Percentiles rank a stretch among this genome's conserved stretches.
Conservation (phyloP, 345 rosid species). For the Mallotus nudiflorus region DNA sequence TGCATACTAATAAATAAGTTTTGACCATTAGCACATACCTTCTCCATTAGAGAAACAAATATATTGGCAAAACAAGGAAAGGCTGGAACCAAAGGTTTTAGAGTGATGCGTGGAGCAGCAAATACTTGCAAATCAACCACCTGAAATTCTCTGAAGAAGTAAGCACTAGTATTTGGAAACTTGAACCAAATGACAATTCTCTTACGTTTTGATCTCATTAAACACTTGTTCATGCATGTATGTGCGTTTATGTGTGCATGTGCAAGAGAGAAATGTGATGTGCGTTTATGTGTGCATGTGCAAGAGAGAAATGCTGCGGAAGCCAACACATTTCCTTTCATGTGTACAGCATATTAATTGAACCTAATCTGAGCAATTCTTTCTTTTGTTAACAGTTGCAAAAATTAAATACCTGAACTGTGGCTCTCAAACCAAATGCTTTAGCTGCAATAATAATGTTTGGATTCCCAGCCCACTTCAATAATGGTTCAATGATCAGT, state of each 20-base stretch:
- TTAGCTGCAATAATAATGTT: conserved; percentile 26
- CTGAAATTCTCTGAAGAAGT: conserved; percentile 38
- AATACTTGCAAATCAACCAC: conserved; percentile 92
- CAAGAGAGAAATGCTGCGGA: background rate
- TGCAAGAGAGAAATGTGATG: background rate
- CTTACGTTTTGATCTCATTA: background rate
- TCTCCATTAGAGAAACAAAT: conserved; percentile 85
- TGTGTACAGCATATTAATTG: too few species aligned
- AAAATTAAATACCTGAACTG: conserved; percentile 27
- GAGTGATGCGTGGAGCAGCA: conserved; percentile 80
- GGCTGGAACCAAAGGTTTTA: conserved; percentile 87
- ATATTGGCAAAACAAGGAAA: conserved; percentile 95
- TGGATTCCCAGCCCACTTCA: conserved; percentile 44
- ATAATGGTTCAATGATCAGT: conserved; percentile 26
- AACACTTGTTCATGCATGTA: background rate
- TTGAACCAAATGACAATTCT: background rate
- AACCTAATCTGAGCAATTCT: too few species aligned
- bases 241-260: background rate
- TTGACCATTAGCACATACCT: conserved; percentile 43
- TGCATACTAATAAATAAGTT: background rate
- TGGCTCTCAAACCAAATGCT: conserved; percentile 37
- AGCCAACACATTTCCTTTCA: background rate
- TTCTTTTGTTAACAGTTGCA: background rate
- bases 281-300: too few species aligned
- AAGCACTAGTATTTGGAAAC: background rate